Conservation (phyloP, 257 asterid genomes). For the Avicennia marina region DNA sequence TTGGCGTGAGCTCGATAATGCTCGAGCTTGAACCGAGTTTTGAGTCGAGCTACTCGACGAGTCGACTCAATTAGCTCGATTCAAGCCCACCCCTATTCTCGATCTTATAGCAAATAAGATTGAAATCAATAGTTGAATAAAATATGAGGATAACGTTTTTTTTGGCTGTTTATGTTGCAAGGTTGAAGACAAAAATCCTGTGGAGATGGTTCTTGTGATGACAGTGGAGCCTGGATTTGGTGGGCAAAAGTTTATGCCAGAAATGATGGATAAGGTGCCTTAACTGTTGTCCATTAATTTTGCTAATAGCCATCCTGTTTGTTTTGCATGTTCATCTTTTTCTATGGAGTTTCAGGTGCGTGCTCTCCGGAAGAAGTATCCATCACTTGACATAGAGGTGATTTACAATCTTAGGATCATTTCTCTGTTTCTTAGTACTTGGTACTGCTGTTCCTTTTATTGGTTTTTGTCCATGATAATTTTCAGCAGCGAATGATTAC, state of each 20-base stretch:
- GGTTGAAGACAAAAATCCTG: conserved; percentile 67
- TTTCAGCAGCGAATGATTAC: not conserved
- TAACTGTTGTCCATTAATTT: not conserved
- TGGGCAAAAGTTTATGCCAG: conserved; percentile 95
- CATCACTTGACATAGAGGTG: conserved; percentile 84
- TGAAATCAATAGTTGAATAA: not conserved
- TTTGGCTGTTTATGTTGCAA: conserved; percentile 15
- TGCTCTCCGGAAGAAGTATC: conserved; percentile 58
- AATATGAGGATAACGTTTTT: not conserved
- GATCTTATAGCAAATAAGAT: not conserved
- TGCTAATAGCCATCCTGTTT: not conserved
- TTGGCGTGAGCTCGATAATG: too few relatives aligned
- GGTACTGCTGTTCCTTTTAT: not conserved
- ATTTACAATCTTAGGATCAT: conserved; percentile 9
- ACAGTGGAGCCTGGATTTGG: conserved; percentile 99
- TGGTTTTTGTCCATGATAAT: not conserved
- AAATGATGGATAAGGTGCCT: conserved; percentile 85
- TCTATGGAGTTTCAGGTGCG: conserved; percentile 43
- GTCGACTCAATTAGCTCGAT: too few relatives aligned
- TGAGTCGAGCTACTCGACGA: too few relatives aligned
- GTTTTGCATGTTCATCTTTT: not conserved
- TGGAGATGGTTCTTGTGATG: conserved; percentile 91
- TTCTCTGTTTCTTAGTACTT: too few relatives aligned
- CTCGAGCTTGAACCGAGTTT: too few relatives aligned
- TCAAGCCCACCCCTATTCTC: conserved; percentile 29